Conservation (phyloP, 371 early-diverging fungal species). For the Syncephalastrum sp. region DNA sequence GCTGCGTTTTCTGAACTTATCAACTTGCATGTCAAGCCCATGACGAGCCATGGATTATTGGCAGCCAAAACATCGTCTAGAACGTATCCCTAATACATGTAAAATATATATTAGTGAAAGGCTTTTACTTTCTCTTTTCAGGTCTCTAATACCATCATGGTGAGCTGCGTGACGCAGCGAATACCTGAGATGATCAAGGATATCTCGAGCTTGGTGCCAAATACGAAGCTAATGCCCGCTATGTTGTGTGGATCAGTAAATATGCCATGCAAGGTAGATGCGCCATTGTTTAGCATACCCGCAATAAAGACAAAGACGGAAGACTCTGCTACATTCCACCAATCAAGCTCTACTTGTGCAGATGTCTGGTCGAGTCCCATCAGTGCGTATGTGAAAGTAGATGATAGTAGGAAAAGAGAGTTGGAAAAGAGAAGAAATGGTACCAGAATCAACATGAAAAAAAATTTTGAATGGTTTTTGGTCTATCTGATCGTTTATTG, state of each 20-base stretch:
- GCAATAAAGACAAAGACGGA: slow-evolving; percentile 37
- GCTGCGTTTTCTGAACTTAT: neutral
- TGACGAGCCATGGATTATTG: slow-evolving; percentile 32
- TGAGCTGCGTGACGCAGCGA: slow-evolving; percentile 45
- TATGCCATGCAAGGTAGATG: too few species aligned
- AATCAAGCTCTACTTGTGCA: slow-evolving; percentile 22
- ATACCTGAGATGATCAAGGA: slow-evolving; percentile 37
- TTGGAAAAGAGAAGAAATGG: slow-evolving; percentile 12
- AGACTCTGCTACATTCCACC: slow-evolving; percentile 42
- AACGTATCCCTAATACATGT: slow-evolving; percentile 30
- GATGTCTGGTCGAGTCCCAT: slow-evolving; percentile 8
- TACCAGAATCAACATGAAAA: slow-evolving; percentile 7
- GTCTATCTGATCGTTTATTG: too few species aligned
- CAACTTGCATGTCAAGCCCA: slow-evolving; percentile 35
- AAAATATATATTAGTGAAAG: too few species aligned
- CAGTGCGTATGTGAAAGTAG: neutral
- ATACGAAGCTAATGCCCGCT: slow-evolving; percentile 32
- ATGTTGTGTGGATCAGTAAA: neutral
- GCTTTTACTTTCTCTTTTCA: too few species aligned
- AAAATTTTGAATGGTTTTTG: slow-evolving; percentile 3
- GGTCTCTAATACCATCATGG: slow-evolving; percentile 34
- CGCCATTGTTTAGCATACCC: slow-evolving; percentile 20
- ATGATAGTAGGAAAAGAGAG: slow-evolving; percentile 6
- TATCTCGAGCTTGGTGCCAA: slow-evolving; percentile 40
- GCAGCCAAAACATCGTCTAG: slow-evolving; percentile 40